A percentile compares a stretch with the other conserved stretches of the same genome.
Conservation (phyloP, 2,329 filamentous ascomycete species). For the Paracorniculantispora psalliotae region DNA sequence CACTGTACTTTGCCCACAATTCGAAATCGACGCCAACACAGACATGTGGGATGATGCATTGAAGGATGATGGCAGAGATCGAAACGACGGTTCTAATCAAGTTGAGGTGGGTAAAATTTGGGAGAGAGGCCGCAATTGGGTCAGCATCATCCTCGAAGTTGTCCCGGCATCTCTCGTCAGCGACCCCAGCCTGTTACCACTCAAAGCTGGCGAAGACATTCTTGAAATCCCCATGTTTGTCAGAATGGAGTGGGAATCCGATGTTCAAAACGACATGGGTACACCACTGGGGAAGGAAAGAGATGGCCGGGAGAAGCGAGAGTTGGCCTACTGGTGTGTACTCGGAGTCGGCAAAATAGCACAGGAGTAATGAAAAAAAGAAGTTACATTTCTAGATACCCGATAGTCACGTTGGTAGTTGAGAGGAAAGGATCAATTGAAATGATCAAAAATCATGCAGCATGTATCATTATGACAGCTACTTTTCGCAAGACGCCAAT, state of each 20-base stretch:
- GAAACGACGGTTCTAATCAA: slow-evolving; percentile 42
- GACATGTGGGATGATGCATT: slow-evolving; percentile 83
- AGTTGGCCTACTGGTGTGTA: slow-evolving; percentile 94
- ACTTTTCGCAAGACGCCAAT: slow-evolving; percentile 45
- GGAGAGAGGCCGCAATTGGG: slow-evolving; percentile 91
- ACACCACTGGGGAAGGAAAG: slow-evolving; percentile 48
- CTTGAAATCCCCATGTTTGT: slow-evolving; percentile 95
- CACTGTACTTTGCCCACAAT: slow-evolving; percentile 89
- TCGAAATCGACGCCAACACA: slow-evolving; percentile 92
- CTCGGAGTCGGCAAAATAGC: slow-evolving; percentile 80
- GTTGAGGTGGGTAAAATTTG: slow-evolving; percentile 93
- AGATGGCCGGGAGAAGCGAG: slow-evolving; percentile 69
- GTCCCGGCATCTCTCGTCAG: slow-evolving; percentile 56
- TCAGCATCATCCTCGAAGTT: slow-evolving; percentile 87
- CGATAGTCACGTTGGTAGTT: slow-evolving; percentile 19
- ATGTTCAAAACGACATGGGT: slow-evolving; percentile 61
- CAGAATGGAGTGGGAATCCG: slow-evolving; percentile 81
- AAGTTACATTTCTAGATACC: slow-evolving; percentile 34
- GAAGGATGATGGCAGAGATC: slow-evolving; percentile 44
- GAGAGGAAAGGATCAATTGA: not conserved
- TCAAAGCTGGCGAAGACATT: slow-evolving; percentile 56
- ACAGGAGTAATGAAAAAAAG: slow-evolving; percentile 31
- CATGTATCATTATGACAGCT: slow-evolving; percentile 42
- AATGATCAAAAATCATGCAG: slow-evolving; percentile 14
- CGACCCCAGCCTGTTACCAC: slow-evolving; percentile 40